Evolutionary conservation across 73 alveolate genomes (phyloP).

Genomic region (Blepharisma japonicum): DNA sequence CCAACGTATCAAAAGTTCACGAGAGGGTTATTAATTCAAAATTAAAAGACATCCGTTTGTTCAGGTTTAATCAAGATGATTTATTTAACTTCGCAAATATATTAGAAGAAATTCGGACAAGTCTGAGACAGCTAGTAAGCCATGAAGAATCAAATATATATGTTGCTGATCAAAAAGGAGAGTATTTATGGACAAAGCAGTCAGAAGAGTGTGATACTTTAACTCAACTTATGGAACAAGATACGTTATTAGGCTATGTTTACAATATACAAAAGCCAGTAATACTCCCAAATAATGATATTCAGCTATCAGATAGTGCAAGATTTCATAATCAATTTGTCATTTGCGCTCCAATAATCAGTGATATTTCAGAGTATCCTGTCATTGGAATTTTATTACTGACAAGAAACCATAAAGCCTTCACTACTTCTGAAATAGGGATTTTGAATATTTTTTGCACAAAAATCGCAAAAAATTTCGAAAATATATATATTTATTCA

Average conservation of each 20-base stretch:
- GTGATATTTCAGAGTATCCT: neutral
- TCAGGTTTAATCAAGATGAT: neutral
- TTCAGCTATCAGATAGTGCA: no score
- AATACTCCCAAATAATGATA: neutral
- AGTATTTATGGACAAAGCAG: neutral
- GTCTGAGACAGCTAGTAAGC: neutral
- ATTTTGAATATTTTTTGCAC: no score
- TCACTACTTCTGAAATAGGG: neutral
- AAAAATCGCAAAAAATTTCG: no score
- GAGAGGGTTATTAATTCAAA: neutral
- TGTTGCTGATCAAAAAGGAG: neutral
- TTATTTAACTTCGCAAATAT: neutral
- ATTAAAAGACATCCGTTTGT: neutral
- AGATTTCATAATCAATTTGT: neutral
- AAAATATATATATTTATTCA: no score
- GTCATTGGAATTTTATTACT: neutral
- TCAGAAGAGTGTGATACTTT: neutral
- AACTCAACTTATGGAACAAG: neutral
- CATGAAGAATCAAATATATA: neutral
- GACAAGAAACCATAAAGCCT: neutral
- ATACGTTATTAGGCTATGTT: neutral
- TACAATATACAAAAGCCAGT: neutral
- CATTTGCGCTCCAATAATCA: neutral
- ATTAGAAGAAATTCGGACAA: neutral
- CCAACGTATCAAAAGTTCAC: neutral